Evolutionary conservation across 176 grass and related monocot genomes (phyloP), one percentile per base, ranked within the genome.

Genomic region (Oryza meridionalis): DNA sequence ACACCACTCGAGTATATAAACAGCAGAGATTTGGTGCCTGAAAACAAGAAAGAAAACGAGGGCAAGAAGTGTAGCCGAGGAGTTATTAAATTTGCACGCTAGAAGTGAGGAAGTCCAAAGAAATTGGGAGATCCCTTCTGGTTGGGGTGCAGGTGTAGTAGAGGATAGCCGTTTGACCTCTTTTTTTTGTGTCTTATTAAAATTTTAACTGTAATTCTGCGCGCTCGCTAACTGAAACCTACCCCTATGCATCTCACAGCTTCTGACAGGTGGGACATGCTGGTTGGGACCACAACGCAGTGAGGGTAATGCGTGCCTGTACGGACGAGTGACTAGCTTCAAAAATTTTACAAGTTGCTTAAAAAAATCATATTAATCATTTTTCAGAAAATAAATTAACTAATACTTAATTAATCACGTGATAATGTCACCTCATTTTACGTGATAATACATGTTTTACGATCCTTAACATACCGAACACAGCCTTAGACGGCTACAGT

Each of bases 151-250:
- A 67, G 1, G 5, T 61, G 42, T n/a, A 26, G 53, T 31, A 26
- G 14, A 67, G 83, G 50, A 49, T 74, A 79, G 69, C 84, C 79
- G 74, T 86, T 86, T 83, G 74, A 82, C 73, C 22, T 3, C 33
- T 49, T 33, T 53, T 19, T 53, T 53, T 53, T 76, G 46, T 6
- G 11, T 13, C 61, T 67, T 67, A 25, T 27, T 27, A 27, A 27
- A 27, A 29, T 29, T 29, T 27, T 29, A 33, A 33, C 32, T 33
- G 32, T 33, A 4, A 33, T 33, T 33, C 32, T 33, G 32, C 32
- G 0, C 32, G 3, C 32, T 33, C 4, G 4, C 27, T 33, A 33
- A 33, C 72, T 11, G 12, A 15, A 0, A 27, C 25, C 6, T n/a
- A 58, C 6, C 53, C 12, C 49, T 2, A 17, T 35, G 5, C 33